Evolutionary conservation across 768 basidiomycete species (phyloP), one percentile per base, ranked within the genome.

Genomic region (Vararia minispora): DNA sequence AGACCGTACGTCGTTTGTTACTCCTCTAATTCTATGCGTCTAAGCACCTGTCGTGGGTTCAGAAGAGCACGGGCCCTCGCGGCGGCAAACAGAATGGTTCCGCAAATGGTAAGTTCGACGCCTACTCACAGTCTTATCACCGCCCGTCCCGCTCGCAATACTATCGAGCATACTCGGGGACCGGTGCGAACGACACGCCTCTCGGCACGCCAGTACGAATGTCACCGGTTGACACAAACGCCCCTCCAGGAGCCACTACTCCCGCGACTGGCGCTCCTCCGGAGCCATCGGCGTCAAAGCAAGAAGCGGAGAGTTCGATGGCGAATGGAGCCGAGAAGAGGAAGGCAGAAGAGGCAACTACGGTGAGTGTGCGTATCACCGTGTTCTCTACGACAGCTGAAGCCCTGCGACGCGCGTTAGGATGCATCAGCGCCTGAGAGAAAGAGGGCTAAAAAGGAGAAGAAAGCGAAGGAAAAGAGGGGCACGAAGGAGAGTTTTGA

Each of bases 171-270:
- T 28, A 61, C 56, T n/a, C n/a, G n/a, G n/a, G n/a, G 2, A 78
- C 78, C 31, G 84, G 84, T 44, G 72, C 80, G 50, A 88, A 88
- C 49, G 69, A 57, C 51, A 80, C 71, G 23, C 84, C 82, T 28
- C 61, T 88, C 39, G 84, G 84, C 39, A 68, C 74, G 12, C 74
- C 79, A 6, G 49, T 43, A 26, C 67, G 69, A 51, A 70, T 71
- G 66, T 64, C 66, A 30, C 62, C 71, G 20, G 45, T 63, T 36
- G 45, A 48, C 33, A 51, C 56, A n/a, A 42, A 55, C 22, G 49
- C 57, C 37, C 43, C 37, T 25, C 26, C 51, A 16, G 42, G 42
- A 16, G 36, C 35, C 8, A 21, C 41, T 11, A 32, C 26, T 13
- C 25, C 3, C 23, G 33, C 24, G 22, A 21, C 37, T 17, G 35